Evolutionary conservation across 192 early-diverging fungal genomes (phyloP), one percentile per base, ranked within the genome.

Genomic region (Backusella liffmaniae): DNA sequence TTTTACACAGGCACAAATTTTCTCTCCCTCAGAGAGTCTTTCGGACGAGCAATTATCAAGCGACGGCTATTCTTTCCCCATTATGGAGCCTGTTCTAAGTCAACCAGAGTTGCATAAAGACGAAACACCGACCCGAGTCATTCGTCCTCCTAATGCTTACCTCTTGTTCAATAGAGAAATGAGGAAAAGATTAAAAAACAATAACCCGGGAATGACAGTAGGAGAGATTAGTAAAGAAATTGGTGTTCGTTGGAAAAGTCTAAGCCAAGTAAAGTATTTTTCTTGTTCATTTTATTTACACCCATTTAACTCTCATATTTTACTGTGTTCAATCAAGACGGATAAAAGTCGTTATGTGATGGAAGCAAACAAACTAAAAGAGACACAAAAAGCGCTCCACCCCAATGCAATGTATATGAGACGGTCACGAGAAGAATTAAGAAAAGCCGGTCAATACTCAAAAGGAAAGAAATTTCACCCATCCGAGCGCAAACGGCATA

Each of bases 131-230:
- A 78, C 84, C 32, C 71, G 86, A 69, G 76, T 88, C 23, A 87
- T 80, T 67, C 84, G 88, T 10, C 88, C 88, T 10, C 86, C 87
- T 71, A 90, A 89, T 71, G 86, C 86, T 8, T 90, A 87, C 67
- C 67, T 90, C 34, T 73, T 90, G 23, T 90, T 88, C 62, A 90
- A 89, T 73, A 83, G 86, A 30, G 87, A 89, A 67, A 90, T 89
- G 86, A 83, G 88, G 3, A 81, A 85, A 70, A 83, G 84, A 66
- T 51, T 91, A 37, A 71, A 85, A 65, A 81, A 84, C 18, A 76
- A 82, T 46, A 85, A 90, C 53, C 87, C 89, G 15, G 86, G 84
- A 72, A 80, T 90, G 82, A 88, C 82, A 5, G 89, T 89, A 2
- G 86, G 85, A 53, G 88, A 90, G 72, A 90, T 90, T 59, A 88